These are phyloP conservation scores for Kluyveromyces marxianus DNA, from an alignment of 1,139 yeast species.

Conservation along the genomic window DNA sequence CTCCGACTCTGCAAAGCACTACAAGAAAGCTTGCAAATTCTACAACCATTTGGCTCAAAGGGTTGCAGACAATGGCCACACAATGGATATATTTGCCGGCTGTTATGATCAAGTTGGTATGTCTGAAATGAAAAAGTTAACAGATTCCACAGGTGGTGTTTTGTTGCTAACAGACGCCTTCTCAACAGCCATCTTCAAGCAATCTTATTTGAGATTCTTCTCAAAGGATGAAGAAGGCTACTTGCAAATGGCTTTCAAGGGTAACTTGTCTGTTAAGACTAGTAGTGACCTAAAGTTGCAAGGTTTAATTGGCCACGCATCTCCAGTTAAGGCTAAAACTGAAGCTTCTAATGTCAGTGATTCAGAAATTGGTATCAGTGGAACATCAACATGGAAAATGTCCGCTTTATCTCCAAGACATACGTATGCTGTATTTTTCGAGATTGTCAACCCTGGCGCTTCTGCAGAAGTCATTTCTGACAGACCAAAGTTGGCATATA, in stretches of 20 bases:
- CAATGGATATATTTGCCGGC: constrained; percentile 92
- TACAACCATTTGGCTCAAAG: constrained; percentile 75
- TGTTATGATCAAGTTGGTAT: constrained; percentile 98
- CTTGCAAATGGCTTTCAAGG: constrained; percentile 81
- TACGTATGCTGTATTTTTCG: constrained; percentile 82
- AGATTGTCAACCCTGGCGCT: constrained; percentile 53
- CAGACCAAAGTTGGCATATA: constrained; percentile 30
- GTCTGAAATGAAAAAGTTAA: constrained; percentile 87
- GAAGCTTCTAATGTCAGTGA: constrained; percentile 72
- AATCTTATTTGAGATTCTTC: constrained; percentile 82
- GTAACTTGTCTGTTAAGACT: constrained; percentile 78
- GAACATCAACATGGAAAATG: constrained; percentile 81
- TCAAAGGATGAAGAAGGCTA: constrained; percentile 80
- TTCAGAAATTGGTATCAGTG: constrained; percentile 88
- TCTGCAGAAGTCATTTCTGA: constrained; percentile 29
- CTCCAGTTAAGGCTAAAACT: constrained; percentile 52
- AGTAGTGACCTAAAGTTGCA: constrained; percentile 83
- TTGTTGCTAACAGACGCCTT: constrained; percentile 88
- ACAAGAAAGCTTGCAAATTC: constrained; percentile 81
- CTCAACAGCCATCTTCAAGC: constrained; percentile 93
- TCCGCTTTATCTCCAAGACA: constrained; percentile 80
- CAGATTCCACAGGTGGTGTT: constrained; percentile 91
- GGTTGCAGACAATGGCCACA: constrained; percentile 71
- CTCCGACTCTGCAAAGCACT: constrained; percentile 83
- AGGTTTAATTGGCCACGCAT: constrained; percentile 92